phyloP scores from a whole-genome alignment of 495 filamentous ascomycete species.

The Aspergillus indologenus region DNA sequence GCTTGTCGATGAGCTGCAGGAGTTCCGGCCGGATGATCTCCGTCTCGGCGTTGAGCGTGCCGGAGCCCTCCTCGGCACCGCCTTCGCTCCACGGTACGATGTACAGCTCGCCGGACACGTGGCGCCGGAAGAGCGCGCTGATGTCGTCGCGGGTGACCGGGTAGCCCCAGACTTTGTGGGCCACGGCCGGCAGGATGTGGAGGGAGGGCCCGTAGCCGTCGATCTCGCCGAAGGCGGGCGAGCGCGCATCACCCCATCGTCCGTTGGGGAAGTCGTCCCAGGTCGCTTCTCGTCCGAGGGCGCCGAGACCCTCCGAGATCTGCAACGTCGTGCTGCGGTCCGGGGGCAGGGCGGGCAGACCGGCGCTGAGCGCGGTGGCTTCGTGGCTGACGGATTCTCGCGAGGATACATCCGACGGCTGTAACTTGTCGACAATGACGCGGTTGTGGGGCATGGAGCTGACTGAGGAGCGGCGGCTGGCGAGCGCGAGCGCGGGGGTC shows the following conservation, averaged over 20 bases:
- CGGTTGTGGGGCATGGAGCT: slow-evolving; percentile 70
- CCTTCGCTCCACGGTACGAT: slow-evolving; percentile 92
- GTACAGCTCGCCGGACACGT: slow-evolving; percentile 70
- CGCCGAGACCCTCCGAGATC: slow-evolving; percentile 87
- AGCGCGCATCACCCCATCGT: slow-evolving; percentile 88
- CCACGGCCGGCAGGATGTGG: slow-evolving; percentile 74
- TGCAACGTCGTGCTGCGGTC: slow-evolving; percentile 77
- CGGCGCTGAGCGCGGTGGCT: slow-evolving; percentile 49
- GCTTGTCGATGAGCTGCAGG: slow-evolving; percentile 63
- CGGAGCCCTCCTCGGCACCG: slow-evolving; percentile 53
- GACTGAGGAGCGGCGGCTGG: slow-evolving; percentile 49
- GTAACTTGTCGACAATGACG: slow-evolving; percentile 66
- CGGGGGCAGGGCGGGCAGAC: slow-evolving; percentile 37
- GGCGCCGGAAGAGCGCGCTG: slow-evolving; percentile 70
- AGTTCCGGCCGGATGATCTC: slow-evolving; percentile 71
- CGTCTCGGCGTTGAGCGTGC: slow-evolving; percentile 69
- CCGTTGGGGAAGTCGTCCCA: slow-evolving; percentile 99
- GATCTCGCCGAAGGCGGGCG: slow-evolving; percentile 90
- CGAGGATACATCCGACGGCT: slow-evolving; percentile 32
- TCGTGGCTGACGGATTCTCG: slow-evolving; percentile 48
- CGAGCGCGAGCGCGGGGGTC: slow-evolving; percentile 24
- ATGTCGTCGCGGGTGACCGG: slow-evolving; percentile 69
- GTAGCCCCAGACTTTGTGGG: slow-evolving; percentile 77
- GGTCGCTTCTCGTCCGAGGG: slow-evolving; percentile 91
- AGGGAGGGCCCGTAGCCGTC: slow-evolving; percentile 91